Conservation (phyloP, 1,139 yeast species). For the Blastobotrys arbuscula region DNA sequence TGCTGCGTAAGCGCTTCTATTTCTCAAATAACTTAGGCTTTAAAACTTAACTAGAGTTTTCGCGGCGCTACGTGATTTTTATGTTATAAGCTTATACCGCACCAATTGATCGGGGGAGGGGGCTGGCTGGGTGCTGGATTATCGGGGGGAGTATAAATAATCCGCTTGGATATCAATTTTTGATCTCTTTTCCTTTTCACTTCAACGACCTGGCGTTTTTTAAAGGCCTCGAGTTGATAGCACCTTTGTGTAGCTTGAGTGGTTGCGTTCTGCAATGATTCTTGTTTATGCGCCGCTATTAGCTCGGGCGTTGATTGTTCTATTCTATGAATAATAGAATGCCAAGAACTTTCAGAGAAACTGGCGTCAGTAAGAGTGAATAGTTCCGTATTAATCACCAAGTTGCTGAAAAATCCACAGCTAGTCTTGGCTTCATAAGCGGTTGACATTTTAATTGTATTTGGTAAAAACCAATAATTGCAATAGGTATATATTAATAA, state of each 20-base stretch:
- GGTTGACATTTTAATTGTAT: slow-evolving; percentile 11
- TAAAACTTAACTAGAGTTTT: too few species aligned
- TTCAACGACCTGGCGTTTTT: neutral
- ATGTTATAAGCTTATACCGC: too few species aligned
- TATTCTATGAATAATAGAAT: neutral
- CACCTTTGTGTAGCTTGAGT: neutral
- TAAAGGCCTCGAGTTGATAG: neutral
- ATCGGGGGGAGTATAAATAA: too few species aligned
- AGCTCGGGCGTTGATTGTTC: neutral
- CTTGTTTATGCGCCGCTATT: slow-evolving; percentile 3
- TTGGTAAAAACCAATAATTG: too few species aligned
- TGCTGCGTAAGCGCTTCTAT: neutral
- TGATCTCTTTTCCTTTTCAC: neutral
- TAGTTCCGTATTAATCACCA: slow-evolving; percentile 17
- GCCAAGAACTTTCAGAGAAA: neutral
- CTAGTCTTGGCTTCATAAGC: slow-evolving; percentile 15
- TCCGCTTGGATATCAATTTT: too few species aligned
- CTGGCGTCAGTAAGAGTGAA: slow-evolving; percentile 1
- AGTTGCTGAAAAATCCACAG: slow-evolving; percentile 12
- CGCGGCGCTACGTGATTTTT: too few species aligned
- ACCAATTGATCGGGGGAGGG: too few species aligned
- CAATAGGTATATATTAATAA: too few species aligned
- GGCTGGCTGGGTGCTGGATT: too few species aligned
- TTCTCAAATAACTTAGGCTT: neutral
- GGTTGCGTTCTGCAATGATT: slow-evolving; percentile 2